A percentile compares a stretch with the other conserved stretches of the same genome.
Evolutionary conservation across 805 yeast species (phyloP).

Genomic region (Saccharomycopsis olivae): DNA sequence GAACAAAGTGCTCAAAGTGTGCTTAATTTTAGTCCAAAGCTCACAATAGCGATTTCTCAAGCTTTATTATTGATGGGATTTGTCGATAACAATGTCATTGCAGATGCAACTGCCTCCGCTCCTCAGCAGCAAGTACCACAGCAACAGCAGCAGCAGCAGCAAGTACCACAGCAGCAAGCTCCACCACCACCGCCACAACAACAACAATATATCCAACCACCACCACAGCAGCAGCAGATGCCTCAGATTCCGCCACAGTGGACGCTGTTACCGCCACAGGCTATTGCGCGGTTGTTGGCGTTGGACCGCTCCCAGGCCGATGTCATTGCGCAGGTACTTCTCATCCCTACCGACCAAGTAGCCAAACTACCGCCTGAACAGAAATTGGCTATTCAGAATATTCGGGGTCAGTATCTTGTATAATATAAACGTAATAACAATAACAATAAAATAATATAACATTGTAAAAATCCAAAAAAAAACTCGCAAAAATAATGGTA

Average conservation of each 20-base stretch:
- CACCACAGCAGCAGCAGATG: conserved; percentile 46
- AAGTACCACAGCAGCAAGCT: conserved; percentile 1
- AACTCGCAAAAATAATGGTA: conserved; percentile 6
- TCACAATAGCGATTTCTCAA: conserved; percentile 63
- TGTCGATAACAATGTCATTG: conserved; percentile 58
- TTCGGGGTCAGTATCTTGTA: conserved; percentile 9
- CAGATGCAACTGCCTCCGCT: conserved; percentile 32
- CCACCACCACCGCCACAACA: neutral
- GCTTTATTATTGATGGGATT: conserved; percentile 70
- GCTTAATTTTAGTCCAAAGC: conserved; percentile 40
- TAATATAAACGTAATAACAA: neutral
- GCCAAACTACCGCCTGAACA: conserved; percentile 11
- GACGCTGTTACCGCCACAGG: conserved; percentile 6
- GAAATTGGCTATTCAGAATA: conserved; percentile 10
- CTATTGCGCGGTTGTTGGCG: conserved; percentile 5
- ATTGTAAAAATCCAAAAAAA: neutral
- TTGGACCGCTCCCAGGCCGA: conserved; percentile 14
- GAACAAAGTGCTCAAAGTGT: conserved; percentile 36
- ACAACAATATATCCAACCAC: conserved; percentile 32
- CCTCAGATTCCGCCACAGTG: conserved; percentile 11
- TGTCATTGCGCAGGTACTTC: conserved; percentile 13
- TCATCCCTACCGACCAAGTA: conserved; percentile 6
- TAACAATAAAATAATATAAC: neutral
- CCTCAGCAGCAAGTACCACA: neutral
- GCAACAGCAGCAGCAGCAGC: conserved; percentile 28